Percentiles rank a stretch among this genome's conserved stretches.
phyloP scores from a whole-genome alignment of 2,329 filamentous ascomycete species.

The Leptographium flavum region DNA sequence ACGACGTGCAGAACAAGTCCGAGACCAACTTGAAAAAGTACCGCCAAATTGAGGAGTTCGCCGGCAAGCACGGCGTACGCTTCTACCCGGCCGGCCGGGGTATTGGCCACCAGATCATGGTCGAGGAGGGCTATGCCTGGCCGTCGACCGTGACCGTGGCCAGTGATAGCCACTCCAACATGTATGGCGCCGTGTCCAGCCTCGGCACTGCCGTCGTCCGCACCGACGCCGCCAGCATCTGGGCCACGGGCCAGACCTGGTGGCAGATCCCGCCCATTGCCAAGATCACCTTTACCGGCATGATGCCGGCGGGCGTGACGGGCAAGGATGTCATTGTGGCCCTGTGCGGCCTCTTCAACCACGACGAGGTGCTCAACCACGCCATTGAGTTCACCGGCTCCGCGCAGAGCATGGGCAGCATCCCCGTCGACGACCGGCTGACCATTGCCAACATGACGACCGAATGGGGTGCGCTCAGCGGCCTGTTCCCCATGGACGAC shows the following conservation, averaged over 20 bases:
- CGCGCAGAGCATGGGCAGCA: constrained; percentile 55
- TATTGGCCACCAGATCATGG: constrained; percentile 74
- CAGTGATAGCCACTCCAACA: constrained; percentile 50
- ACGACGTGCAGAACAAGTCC: constrained; percentile 75
- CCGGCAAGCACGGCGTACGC: constrained; percentile 57
- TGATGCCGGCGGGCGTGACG: constrained; percentile 64
- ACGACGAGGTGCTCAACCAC: constrained; percentile 82
- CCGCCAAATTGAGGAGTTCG: constrained; percentile 66
- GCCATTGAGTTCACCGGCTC: constrained; percentile 77
- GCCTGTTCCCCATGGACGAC: constrained; percentile 65
- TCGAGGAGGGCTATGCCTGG: constrained; percentile 69
- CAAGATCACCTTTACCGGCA: constrained; percentile 62
- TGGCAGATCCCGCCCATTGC: constrained; percentile 61
- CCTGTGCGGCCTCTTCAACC: constrained; percentile 72
- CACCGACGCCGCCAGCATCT: constrained; percentile 77
- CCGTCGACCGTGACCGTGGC: constrained; percentile 74
- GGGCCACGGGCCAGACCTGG: constrained; percentile 73
- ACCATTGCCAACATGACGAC: constrained; percentile 66
- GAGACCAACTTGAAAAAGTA: constrained; percentile 76
- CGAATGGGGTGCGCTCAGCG: constrained; percentile 56
- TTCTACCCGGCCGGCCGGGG: constrained; percentile 43
- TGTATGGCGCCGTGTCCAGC: constrained; percentile 68
- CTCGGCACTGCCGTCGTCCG: constrained; percentile 72
- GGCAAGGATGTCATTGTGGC: constrained; percentile 93
- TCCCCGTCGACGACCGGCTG: constrained; percentile 55